Evolutionary conservation across 805 yeast genomes (phyloP).

Genomic region (Ogataea philodendri): DNA sequence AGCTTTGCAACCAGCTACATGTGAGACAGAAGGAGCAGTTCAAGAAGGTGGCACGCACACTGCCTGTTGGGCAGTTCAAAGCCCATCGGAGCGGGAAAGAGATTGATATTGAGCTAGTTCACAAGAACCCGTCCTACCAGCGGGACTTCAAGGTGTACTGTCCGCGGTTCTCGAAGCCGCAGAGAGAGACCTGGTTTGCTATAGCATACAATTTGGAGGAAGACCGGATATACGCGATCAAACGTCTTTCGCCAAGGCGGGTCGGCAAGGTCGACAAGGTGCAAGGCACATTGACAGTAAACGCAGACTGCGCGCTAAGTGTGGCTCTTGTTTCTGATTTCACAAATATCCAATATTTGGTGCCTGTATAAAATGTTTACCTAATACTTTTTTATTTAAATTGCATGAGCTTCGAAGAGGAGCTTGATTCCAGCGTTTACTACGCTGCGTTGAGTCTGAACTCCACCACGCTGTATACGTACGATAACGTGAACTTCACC

Average conservation of each 20-base stretch:
- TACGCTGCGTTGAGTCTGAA: conserved; percentile 38
- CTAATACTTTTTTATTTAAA: too few species aligned
- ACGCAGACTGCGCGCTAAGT: conserved; percentile 32
- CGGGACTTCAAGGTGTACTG: conserved; percentile 67
- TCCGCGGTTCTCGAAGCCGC: conserved; percentile 84
- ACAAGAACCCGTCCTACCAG: conserved; percentile 48
- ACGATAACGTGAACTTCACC: conserved; percentile 47
- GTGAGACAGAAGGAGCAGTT: conserved; percentile 51
- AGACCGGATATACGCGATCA: conserved; percentile 60
- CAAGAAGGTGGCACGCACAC: conserved; percentile 46
- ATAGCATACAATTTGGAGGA: conserved; percentile 50
- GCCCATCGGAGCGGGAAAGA: conserved; percentile 36
- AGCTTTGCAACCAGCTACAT: conserved; percentile 38
- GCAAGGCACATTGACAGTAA: conserved; percentile 1
- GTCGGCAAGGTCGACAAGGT: conserved; percentile 37
- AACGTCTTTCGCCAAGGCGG: conserved; percentile 67
- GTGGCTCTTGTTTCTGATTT: conserved; percentile 66
- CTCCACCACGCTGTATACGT: conserved; percentile 58
- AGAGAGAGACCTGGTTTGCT: conserved; percentile 91
- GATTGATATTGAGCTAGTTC: conserved; percentile 48
- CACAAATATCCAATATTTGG: conserved; percentile 43
- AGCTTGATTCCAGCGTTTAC: conserved; percentile 20
- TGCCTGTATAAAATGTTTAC: conserved; percentile 7
- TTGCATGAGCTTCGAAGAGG: conserved; percentile 9
- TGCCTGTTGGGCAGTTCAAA: conserved; percentile 57